phyloP scores from a whole-genome alignment of 192 early-diverging fungal species.

The Podila horticola region DNA sequence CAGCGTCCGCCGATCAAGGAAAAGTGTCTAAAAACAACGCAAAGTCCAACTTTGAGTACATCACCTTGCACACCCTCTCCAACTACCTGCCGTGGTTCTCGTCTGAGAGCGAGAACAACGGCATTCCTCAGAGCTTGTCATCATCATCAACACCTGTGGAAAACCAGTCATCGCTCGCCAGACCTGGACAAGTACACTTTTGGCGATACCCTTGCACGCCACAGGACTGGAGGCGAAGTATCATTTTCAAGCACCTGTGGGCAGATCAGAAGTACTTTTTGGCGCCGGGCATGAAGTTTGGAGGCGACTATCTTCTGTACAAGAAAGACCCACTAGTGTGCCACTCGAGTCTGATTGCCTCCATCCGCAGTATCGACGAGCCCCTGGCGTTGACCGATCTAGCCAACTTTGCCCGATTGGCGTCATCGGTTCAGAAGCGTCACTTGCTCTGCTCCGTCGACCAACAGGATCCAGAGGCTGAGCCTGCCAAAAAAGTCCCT shows the following conservation, averaged over 20 bases:
- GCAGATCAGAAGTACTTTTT: constrained; percentile 67
- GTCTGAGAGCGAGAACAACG: background rate
- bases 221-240: constrained; percentile 46
- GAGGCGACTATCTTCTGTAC: constrained; percentile 88
- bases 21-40: background rate
- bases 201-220: constrained; percentile 56
- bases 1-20: background rate
- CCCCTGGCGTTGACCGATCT: constrained; percentile 61
- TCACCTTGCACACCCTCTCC: constrained; percentile 3
- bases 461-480: constrained; percentile 25
- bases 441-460: constrained; percentile 62
- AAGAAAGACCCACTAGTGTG: constrained; percentile 76
- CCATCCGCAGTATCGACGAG: constrained; percentile 47
- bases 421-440: constrained; percentile 78
- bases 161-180: too few relatives aligned
- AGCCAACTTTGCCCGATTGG: constrained; percentile 70
- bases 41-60: constrained; percentile 1
- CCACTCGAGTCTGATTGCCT: constrained; percentile 75
- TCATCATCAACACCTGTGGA: background rate
- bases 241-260: constrained; percentile 76
- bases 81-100: constrained; percentile 1
- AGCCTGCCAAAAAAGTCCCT: background rate
- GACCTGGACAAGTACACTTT: background rate
- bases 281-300: constrained; percentile 83
- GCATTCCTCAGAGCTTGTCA: background rate